Conservation (phyloP, 345 rosid species). For the Dipteronia sinensis region DNA sequence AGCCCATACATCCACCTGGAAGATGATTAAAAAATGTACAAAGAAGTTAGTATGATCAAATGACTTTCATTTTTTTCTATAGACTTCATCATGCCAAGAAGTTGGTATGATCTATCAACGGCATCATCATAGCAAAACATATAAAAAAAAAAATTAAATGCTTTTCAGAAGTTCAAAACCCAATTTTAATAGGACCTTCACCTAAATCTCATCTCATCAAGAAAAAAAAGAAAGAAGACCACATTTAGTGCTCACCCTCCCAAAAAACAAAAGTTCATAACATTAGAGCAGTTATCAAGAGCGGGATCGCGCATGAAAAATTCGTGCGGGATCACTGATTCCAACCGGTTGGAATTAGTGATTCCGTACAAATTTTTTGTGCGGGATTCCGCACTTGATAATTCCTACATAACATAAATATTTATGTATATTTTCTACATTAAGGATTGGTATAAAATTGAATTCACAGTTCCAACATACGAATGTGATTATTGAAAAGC, state of each 20-base stretch:
- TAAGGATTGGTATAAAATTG: background rate
- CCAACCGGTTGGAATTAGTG: too few species aligned
- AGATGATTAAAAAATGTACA: slow-evolving; percentile 20
- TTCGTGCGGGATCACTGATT: too few species aligned
- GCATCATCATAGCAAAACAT: background rate
- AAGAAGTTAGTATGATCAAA: slow-evolving; percentile 17
- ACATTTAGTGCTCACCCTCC: background rate
- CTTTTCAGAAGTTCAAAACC: background rate
- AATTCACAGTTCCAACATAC: background rate
- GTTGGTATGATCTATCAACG: slow-evolving; percentile 2
- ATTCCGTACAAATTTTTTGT: too few species aligned
- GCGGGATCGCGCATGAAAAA: too few species aligned
- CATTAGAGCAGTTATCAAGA: too few species aligned
- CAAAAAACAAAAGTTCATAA: background rate
- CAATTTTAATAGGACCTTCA: background rate
- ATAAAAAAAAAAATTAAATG: background rate
- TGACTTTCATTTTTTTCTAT: background rate
- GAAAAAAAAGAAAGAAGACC: background rate
- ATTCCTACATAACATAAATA: background rate
- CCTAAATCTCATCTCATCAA: background rate
- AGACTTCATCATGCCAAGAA: background rate
- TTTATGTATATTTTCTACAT: background rate
- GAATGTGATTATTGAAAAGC: background rate
- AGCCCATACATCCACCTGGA: slow-evolving; percentile 99
- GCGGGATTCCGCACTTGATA: too few species aligned